Evolutionary conservation across 2,329 filamentous ascomycete species (phyloP).

Genomic region (Penicillium sumatraense): DNA sequence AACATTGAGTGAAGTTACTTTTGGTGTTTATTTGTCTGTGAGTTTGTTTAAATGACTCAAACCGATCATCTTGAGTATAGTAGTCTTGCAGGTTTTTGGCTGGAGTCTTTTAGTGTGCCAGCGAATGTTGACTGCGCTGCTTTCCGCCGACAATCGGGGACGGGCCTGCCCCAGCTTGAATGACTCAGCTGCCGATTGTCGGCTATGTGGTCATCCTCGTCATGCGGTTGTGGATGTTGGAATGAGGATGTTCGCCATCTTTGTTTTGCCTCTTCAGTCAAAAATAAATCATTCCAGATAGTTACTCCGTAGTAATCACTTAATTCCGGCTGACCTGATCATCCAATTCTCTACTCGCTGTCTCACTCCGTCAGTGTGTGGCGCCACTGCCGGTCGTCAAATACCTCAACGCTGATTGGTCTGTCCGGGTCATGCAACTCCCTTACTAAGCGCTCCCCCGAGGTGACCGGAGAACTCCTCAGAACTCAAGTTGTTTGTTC

Average conservation of each 20-base stretch:
- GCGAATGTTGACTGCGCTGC: not conserved
- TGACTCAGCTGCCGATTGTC: constrained; percentile 28
- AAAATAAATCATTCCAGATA: not conserved
- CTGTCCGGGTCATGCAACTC: constrained; percentile 20
- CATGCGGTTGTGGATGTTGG: no score
- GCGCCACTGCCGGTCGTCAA: constrained; percentile 44
- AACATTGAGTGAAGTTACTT: no score
- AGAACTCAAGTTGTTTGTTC: constrained; percentile 14
- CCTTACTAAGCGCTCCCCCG: constrained; percentile 30
- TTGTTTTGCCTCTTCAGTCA: not conserved
- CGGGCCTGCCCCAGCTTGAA: not conserved
- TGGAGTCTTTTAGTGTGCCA: not conserved
- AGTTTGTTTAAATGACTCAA: no score
- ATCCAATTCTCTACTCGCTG: not conserved
- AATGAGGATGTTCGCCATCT: no score
- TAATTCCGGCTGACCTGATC: not conserved
- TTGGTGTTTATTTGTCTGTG: no score
- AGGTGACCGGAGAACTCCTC: constrained; percentile 12
- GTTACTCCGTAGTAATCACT: no score
- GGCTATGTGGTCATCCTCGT: constrained; percentile 1
- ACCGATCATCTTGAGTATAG: not conserved
- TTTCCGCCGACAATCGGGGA: constrained; percentile 17
- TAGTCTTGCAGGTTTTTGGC: not conserved
- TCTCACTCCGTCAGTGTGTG: constrained; percentile 16
- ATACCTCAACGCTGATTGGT: constrained; percentile 45